Evolutionary conservation across 2,329 filamentous ascomycete genomes (phyloP).

Genomic region (Phyllosticta ampelicida): DNA sequence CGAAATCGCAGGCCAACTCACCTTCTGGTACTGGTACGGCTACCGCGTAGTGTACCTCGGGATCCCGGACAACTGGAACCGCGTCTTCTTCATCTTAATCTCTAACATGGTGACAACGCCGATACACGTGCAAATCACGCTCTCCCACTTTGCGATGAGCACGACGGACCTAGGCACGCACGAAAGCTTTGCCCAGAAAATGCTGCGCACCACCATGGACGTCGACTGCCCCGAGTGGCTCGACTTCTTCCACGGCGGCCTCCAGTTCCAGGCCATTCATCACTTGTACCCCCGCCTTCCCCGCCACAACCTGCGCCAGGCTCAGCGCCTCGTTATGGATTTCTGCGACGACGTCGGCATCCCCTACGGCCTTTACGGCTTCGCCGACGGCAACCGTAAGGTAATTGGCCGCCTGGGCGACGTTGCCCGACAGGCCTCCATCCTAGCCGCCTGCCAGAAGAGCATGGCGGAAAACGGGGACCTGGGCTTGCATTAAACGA

Average conservation of each 20-base stretch:
- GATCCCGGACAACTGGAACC: conserved; percentile 47
- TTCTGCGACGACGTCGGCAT: conserved; percentile 56
- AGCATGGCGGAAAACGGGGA: conserved; percentile 26
- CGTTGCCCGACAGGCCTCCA: conserved; percentile 49
- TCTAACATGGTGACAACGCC: conserved; percentile 57
- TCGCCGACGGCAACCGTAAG: conserved; percentile 51
- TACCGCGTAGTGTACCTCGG: conserved; percentile 52
- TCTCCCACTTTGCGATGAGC: conserved; percentile 64
- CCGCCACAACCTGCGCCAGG: conserved; percentile 53
- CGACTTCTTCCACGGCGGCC: conserved; percentile 60
- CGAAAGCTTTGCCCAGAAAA: conserved; percentile 59
- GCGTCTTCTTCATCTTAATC: conserved; percentile 52
- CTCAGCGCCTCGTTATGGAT: conserved; percentile 49
- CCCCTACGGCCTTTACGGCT: conserved; percentile 51
- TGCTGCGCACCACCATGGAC: conserved; percentile 63
- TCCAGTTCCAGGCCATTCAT: conserved; percentile 64
- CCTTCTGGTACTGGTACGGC: conserved; percentile 59
- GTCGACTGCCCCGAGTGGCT: conserved; percentile 62
- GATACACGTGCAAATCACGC: conserved; percentile 60
- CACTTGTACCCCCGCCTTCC: conserved; percentile 60
- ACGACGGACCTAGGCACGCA: conserved; percentile 52
- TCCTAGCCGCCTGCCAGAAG: conserved; percentile 46
- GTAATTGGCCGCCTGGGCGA: conserved; percentile 46
- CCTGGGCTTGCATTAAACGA: conserved; percentile 3
- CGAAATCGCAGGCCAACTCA: conserved; percentile 51